These are phyloP conservation scores for Betula pendula DNA, from an alignment of 306 rosid species.

Conservation along the genomic window DNA sequence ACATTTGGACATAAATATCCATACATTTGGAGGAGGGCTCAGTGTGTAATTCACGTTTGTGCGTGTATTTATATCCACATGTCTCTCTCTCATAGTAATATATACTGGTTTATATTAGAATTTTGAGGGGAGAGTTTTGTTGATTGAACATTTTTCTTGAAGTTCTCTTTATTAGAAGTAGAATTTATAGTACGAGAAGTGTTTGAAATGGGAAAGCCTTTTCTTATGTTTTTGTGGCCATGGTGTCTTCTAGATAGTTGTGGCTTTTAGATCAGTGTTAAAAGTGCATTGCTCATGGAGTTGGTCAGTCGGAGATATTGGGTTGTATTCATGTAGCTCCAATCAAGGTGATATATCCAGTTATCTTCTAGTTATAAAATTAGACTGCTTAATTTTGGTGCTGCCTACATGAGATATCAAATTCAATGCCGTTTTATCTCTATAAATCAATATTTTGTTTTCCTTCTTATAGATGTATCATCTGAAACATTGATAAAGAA, in stretches of 20 bases:
- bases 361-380: conserved; percentile 6
- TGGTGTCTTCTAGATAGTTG: conserved; percentile 64
- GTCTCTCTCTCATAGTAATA: neutral
- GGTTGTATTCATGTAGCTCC: conserved; percentile 97
- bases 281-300: conserved; percentile 95
- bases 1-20: neutral
- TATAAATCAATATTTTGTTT: neutral
- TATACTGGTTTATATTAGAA: neutral
- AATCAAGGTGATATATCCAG: conserved; percentile 68
- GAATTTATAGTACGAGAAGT: conserved; percentile 5
- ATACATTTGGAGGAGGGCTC: neutral
- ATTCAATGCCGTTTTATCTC: neutral
- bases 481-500: neutral
- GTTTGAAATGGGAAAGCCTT: conserved; percentile 19
- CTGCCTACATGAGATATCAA: neutral
- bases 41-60: neutral
- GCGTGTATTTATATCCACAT: neutral
- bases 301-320: conserved; percentile 95
- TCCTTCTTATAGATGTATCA: neutral
- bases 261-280: conserved; percentile 94
- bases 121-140: neutral
- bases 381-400: neutral
- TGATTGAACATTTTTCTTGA: conserved; percentile 1
- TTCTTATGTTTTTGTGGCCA: conserved; percentile 26
- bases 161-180: conserved; percentile 7